Percentiles rank a stretch among this genome's conserved stretches.
These are phyloP conservation scores for Daedaleopsis sinensis DNA, from an alignment of 768 basidiomycete species.

Conservation along the genomic window DNA sequence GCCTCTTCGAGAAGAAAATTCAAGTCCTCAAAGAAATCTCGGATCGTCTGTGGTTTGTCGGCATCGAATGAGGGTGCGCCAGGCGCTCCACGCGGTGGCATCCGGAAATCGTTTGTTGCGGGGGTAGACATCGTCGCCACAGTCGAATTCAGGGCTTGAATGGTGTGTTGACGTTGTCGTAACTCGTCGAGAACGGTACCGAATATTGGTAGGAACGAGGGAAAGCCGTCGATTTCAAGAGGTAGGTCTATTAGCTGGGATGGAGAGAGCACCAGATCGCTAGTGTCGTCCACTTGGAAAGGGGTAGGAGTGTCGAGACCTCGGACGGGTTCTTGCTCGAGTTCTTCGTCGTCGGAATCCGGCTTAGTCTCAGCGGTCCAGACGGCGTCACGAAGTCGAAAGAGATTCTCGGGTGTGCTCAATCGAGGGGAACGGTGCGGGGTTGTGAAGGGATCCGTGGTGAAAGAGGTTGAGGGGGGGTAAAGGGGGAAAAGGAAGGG, in stretches of 20 bases:
- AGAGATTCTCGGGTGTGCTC: no score
- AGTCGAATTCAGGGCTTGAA: no score
- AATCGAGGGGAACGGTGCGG: no score
- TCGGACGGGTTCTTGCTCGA: no score
- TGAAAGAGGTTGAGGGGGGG: no score
- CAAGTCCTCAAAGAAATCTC: conserved; percentile 18
- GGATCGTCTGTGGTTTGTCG: neutral
- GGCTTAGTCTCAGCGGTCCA: no score
- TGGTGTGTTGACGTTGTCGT: neutral
- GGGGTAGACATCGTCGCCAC: neutral
- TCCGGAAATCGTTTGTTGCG: conserved; percentile 1
- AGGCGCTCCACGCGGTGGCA: conserved; percentile 7
- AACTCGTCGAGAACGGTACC: neutral
- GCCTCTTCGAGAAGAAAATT: conserved; percentile 8
- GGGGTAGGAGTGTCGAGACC: no score
- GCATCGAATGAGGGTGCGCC: conserved; percentile 14
- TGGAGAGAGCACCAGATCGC: neutral
- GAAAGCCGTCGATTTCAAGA: neutral
- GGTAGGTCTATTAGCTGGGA: neutral
- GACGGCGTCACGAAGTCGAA: no score
- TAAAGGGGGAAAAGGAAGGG: no score
- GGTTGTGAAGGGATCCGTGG: no score
- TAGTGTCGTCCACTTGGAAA: no score
- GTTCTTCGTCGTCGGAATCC: no score
- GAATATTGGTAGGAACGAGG: conserved; percentile 3